Evolutionary conservation across 106 monocot species (phyloP), one percentile per base, ranked within the genome.

Genomic region (Apostasia shenzhenica): DNA sequence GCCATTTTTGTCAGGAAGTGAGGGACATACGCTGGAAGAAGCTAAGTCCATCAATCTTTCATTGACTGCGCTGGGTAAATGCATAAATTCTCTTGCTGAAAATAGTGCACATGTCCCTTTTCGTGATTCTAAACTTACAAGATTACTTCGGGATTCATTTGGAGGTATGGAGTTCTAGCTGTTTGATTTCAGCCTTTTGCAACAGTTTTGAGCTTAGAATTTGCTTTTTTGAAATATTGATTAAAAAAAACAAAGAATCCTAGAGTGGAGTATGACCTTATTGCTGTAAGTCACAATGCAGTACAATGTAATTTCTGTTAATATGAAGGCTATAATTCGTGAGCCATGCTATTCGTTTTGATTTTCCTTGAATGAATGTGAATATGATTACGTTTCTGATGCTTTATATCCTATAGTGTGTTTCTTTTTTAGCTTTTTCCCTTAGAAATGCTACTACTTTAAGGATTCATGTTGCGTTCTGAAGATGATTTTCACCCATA

Each of bases 41-140:
- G 95, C 95, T 58, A 97, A 97, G 69, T 97, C 92, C 44, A 97
- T 97, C 70, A 97, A 97, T 75, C 76, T 97, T 59, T 97, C 95
- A 11, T 55, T 92, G 50, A 97, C 92, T 83, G 88, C 95, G 54
- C 53, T 97, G 45, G 95, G 95, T 39, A 97, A 97, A 77, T 97
- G 95, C 79, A 97, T 97, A 42, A 97, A 97, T 85, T 84, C 95
- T 44, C 82, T 97, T 55, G 95, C 95, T 67, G 95, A 97, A 70
- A 92, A 86, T 75, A 92, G 89, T 81, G 62, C 89, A 44, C 95
- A 97, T 85, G 95, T 97, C 67, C 95, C 95, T 26, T 78, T 97
- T 79, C 95, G 92, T 82, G 95, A 97, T 79, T 97, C 95, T 49
- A 97, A 97, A 71, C 86, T 97, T 63, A 97, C 95, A 60, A 84